Percentiles rank a stretch among this genome's conserved stretches.
These are phyloP conservation scores for Nidularia pulvinata DNA, from an alignment of 768 basidiomycete genomes.

Conservation along the genomic window DNA sequence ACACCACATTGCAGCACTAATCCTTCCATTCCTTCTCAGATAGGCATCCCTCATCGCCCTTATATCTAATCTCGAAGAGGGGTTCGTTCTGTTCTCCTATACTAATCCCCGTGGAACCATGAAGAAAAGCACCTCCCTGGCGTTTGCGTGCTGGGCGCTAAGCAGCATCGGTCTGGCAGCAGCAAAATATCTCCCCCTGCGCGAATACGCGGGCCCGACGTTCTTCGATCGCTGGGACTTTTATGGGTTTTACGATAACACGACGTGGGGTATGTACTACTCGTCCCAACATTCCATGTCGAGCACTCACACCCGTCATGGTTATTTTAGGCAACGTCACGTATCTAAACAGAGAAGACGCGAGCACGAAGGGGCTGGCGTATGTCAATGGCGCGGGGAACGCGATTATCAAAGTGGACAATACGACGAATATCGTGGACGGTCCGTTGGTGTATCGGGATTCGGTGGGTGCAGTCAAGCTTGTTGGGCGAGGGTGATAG, in stretches of 20 bases:
- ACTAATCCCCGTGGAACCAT: too few relatives aligned
- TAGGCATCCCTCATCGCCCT: too few relatives aligned
- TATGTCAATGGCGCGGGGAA: neutral
- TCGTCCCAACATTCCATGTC: neutral
- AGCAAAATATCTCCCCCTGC: conserved; percentile 30
- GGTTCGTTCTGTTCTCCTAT: too few relatives aligned
- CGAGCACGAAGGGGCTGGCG: neutral
- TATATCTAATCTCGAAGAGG: too few relatives aligned
- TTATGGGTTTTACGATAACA: conserved; percentile 43
- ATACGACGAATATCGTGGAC: neutral
- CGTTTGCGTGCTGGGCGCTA: neutral
- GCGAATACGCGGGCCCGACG: conserved; percentile 36
- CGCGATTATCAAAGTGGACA: neutral
- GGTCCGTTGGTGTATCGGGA: neutral
- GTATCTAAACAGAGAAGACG: conserved; percentile 33
- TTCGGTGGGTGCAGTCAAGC: neutral
- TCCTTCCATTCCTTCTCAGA: too few relatives aligned
- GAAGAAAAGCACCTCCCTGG: neutral
- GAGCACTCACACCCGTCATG: neutral
- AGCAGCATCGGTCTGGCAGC: neutral
- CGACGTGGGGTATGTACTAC: conserved; percentile 27
- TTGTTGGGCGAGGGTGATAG: neutral
- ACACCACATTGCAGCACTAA: too few relatives aligned
- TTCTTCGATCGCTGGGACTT: conserved; percentile 55
- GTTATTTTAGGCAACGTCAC: conserved; percentile 42